Base-by-base conservation (phyloP, 2,329 filamentous ascomycete species). In the Pyrenophora seminiperda region DNA sequence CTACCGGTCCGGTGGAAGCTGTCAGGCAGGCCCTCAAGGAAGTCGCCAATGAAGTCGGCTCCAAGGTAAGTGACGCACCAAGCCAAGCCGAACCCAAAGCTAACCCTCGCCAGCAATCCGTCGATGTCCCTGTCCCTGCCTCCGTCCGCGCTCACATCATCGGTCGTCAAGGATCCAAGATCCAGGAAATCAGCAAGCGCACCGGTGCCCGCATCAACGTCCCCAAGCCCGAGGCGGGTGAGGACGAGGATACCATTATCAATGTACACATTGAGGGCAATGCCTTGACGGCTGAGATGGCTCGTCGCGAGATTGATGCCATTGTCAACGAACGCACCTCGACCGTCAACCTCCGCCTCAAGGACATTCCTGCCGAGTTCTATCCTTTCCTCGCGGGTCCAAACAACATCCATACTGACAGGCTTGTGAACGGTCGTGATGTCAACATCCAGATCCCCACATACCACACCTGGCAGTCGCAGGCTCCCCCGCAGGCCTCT, bases 361-460 rank as follows among this genome's bases (percentile, higher is more conserved):
- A 87, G 73, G 86, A 87, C 40, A 88, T 99, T 52, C 92, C 94
- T 6, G 84, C 91, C 19, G 91, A 96, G 71, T 95, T 94, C 74
- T 99, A 94, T 75, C 93, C 93, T 43, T 99, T 99, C 79, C 87
- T 99, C 72, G 88, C 91, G 18, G 91, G 91, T 40, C 84, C 87
- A 7, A 83, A 88, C 70, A 90, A 91, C 69, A 78, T 82, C 38
- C 78, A 84, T 41, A 76, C 90, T 47, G 80, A 83, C 58, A 81
- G 82, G 30, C 79, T 96, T 43, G 88, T 93, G 73, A 77, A 85
- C 53, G 83, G 83, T 54, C 88, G 87, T 55, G 89, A 90, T 54
- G 80, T 96, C 29, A 87, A 89, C 69, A 81, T 99, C 56, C 84
- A 89, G 48, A 87, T 99, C 38, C 94, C 94, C 34, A 82, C 88